These are phyloP conservation scores for Claviceps purpurea DNA, from an alignment of 2,329 filamentous ascomycete genomes.

Conservation along the genomic window DNA sequence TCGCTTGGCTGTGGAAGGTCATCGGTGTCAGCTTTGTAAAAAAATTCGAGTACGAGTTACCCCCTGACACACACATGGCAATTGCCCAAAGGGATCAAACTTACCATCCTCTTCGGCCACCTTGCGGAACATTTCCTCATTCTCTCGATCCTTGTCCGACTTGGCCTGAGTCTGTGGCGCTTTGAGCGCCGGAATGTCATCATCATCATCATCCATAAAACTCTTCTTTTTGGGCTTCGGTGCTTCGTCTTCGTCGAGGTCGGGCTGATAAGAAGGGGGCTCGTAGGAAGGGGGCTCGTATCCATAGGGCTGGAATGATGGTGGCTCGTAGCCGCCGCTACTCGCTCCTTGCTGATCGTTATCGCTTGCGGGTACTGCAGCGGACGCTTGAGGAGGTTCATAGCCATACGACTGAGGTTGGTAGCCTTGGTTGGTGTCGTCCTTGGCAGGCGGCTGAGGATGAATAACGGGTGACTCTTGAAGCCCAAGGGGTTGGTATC, in stretches of 20 bases:
- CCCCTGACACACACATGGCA: too few species aligned
- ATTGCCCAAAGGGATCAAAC: constrained; percentile 10
- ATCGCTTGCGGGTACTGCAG: constrained; percentile 9
- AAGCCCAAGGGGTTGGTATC: constrained; percentile 18
- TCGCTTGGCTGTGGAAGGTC: constrained; percentile 42
- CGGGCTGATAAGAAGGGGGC: constrained; percentile 43
- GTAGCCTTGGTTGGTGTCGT: constrained; percentile 21
- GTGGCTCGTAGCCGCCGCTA: constrained; percentile 43
- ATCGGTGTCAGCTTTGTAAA: background rate
- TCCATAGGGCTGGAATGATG: constrained; percentile 45
- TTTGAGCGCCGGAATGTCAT: constrained; percentile 39
- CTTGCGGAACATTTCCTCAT: constrained; percentile 73
- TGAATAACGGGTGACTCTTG: constrained; percentile 13
- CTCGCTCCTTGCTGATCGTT: constrained; percentile 13
- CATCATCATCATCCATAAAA: constrained; percentile 69
- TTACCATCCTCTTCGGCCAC: constrained; percentile 65
- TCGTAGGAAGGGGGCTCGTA: constrained; percentile 39
- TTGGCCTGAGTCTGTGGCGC: constrained; percentile 43
- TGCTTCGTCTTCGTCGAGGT: constrained; percentile 32
- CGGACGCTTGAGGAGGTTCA: constrained; percentile 26
- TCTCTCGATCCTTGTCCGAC: constrained; percentile 60
- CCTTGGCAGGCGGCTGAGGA: constrained; percentile 4
- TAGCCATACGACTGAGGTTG: constrained; percentile 38
- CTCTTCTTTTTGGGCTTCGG: constrained; percentile 59
- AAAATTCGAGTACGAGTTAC: background rate